These are phyloP conservation scores for Talaromyces marneffei DNA, from an alignment of 2,329 filamentous ascomycete species.

Conservation along the genomic window DNA sequence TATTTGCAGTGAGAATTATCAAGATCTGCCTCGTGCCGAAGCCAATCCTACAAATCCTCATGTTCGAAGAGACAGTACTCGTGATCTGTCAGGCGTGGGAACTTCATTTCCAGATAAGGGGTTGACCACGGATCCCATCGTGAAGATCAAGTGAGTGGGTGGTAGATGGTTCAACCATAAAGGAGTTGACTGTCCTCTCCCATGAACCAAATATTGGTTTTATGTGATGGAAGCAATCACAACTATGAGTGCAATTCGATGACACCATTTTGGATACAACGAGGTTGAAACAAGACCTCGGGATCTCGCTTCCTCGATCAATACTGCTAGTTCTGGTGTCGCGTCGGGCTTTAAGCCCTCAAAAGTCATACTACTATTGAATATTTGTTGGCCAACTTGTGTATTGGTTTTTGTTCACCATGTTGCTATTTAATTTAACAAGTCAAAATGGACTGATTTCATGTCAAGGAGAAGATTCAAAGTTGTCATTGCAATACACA, in stretches of 20 bases:
- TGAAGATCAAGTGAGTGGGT: not conserved
- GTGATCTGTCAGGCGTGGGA: not conserved
- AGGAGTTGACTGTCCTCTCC: not conserved
- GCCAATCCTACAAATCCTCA: not conserved
- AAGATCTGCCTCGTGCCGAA: not conserved
- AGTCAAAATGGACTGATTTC: not conserved
- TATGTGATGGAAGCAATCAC: not conserved
- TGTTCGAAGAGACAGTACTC: not conserved
- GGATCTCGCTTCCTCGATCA: not conserved
- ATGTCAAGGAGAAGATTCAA: constrained; percentile 45
- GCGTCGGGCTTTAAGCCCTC: not conserved
- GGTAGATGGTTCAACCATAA: not conserved
- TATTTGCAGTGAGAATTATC: not conserved
- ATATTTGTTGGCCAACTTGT: not conserved
- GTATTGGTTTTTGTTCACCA: not conserved
- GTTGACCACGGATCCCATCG: not conserved
- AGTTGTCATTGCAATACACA: constrained; percentile 40
- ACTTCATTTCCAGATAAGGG: not conserved
- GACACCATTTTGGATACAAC: not conserved
- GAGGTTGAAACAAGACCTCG: too few relatives aligned
- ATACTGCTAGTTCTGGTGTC: too few relatives aligned
- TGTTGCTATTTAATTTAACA: too few relatives aligned
- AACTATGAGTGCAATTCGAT: not conserved
- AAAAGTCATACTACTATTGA: not conserved
- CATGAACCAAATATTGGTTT: not conserved